Base-by-base conservation (phyloP, 2,329 filamentous ascomycete species). In the Alternaria sp. region DNA sequence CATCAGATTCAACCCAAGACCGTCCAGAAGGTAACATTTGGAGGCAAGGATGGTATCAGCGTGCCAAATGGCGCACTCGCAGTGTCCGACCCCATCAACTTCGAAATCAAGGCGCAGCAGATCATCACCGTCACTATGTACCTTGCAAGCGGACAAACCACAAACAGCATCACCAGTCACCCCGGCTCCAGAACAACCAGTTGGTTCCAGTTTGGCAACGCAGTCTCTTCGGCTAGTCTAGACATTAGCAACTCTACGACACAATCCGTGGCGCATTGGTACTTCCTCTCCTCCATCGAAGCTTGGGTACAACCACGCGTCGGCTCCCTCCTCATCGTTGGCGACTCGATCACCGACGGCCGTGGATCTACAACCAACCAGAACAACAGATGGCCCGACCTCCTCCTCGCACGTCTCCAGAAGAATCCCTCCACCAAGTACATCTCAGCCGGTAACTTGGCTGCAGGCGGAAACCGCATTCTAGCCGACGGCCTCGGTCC, bases 381-480 rank as follows among this genome's bases (percentile, higher is more conserved):
- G 21, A 89, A 90, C 77, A 86, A 89, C 69, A 85, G 84, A 72
- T 80, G 76, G 77, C 76, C 77, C 0, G 75, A 79, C 44, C 71
- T 74, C 5, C 70, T 77, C 20, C 68, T 74, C 30, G 82, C 60
- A 78, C 89, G 81, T 83, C 87, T 71, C 72, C 83, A 67, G 73
- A 82, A 70, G 49, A 53, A 25, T 50, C 73, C 75, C 10, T 66
- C 75, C 12, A 84, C 85, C 50, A 80, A 78, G 21, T 79, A 85
- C 64, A 83, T 91, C 55, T 84, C 84, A 12, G 78, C 91, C 12
- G 82, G 85, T 66, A 91, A 92, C 79, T 87, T 91, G 77, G 89
- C 89, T 2, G 89, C 89, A 1, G 89, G 89, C 47, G 90, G 89
- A n/a, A 92, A 92, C 76, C 81, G 88, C 0, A 84, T 92, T 3